Conservation (phyloP, 148 eudicot species). For the Nepenthes mirabilis region DNA sequence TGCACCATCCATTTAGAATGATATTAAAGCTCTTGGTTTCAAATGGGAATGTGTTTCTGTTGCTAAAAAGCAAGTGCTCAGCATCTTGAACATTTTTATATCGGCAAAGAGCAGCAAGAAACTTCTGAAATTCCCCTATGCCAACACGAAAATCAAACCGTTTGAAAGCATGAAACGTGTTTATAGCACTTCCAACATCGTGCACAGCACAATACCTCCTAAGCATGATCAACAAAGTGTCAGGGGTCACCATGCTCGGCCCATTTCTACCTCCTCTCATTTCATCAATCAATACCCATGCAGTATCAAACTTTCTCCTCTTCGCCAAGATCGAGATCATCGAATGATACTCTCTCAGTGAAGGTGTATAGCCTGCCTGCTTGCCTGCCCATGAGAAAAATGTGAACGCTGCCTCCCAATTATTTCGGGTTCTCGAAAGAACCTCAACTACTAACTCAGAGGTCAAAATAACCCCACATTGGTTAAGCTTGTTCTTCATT, state of each 20-base stretch:
- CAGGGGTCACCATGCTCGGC: slow-evolving; percentile 35
- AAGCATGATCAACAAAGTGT: slow-evolving; percentile 74
- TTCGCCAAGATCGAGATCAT: slow-evolving; percentile 76
- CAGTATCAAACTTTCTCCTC: slow-evolving; percentile 73
- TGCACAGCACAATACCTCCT: slow-evolving; percentile 65
- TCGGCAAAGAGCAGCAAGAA: slow-evolving; percentile 70
- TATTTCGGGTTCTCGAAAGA: slow-evolving; percentile 45
- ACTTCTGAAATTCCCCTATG: slow-evolving; percentile 63
- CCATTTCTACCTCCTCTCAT: slow-evolving; percentile 37
- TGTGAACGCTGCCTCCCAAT: slow-evolving; percentile 73
- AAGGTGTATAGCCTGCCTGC: slow-evolving; percentile 43
- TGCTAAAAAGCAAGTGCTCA: slow-evolving; percentile 70
- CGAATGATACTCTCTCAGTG: slow-evolving; percentile 50
- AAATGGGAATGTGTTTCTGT: slow-evolving; percentile 38
- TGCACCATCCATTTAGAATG: slow-evolving; percentile 82
- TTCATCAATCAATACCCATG: slow-evolving; percentile 71
- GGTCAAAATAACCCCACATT: slow-evolving; percentile 38
- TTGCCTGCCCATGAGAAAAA: slow-evolving; percentile 78
- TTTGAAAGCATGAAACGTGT: slow-evolving; percentile 58
- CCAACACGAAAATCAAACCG: slow-evolving; percentile 44
- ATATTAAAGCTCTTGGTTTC: slow-evolving; percentile 85
- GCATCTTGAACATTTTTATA: slow-evolving; percentile 93
- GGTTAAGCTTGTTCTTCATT: slow-evolving; percentile 39
- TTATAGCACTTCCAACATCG: slow-evolving; percentile 71
- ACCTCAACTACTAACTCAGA: slow-evolving; percentile 45